Percentiles rank a stretch among this genome's conserved stretches.
Evolutionary conservation across 306 rosid species (phyloP).

Genomic region (Cicer arietinum): DNA sequence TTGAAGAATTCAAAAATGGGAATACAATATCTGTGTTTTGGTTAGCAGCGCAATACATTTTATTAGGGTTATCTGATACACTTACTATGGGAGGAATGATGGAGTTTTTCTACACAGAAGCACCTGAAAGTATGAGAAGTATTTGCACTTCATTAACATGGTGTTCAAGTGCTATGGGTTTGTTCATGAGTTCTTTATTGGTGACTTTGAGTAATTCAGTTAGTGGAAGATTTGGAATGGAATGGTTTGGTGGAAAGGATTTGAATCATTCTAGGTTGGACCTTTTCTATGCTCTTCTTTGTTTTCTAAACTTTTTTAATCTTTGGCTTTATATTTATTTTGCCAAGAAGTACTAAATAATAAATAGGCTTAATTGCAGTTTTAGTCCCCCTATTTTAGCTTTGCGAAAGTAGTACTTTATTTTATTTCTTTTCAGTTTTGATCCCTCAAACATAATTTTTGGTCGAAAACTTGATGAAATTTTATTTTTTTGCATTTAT

Average conservation of each 20-base stretch:
- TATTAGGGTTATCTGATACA: constrained; percentile 49
- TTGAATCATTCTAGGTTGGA: constrained; percentile 53
- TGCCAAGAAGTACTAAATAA: constrained; percentile 47
- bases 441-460: too few species aligned
- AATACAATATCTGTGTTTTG: constrained; percentile 47
- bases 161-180: constrained; percentile 54
- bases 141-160: constrained; percentile 49
- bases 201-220: constrained; percentile 42
- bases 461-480: too few species aligned
- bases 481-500: too few species aligned
- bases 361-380: not conserved
- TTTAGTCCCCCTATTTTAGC: too few species aligned
- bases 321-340: constrained; percentile 45
- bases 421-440: too few species aligned
- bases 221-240: constrained; percentile 42
- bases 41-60: constrained; percentile 42
- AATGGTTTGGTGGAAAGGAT: constrained; percentile 51
- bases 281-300: constrained; percentile 50
- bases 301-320: constrained; percentile 45
- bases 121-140: constrained; percentile 56
- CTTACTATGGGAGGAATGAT: constrained; percentile 54
- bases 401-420: too few species aligned
- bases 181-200: constrained; percentile 48
- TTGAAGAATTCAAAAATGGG: constrained; percentile 31
- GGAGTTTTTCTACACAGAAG: constrained; percentile 55